These are phyloP conservation scores for Pachyrhizus erosus DNA, from an alignment of 306 rosid genomes.

Conservation along the genomic window DNA sequence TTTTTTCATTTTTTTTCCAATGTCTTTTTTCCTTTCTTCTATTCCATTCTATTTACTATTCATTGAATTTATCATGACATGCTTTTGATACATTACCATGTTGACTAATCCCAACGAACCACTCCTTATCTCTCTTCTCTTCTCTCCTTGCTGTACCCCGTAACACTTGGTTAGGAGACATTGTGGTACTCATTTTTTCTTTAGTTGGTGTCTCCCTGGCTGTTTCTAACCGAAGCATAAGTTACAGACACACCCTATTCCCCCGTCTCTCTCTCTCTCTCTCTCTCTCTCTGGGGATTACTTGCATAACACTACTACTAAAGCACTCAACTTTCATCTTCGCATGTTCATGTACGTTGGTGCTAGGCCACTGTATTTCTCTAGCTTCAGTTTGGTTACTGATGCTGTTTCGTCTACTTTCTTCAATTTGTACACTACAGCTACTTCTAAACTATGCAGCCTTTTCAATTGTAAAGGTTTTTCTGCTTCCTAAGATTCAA, in stretches of 20 bases:
- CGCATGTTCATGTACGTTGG: constrained; percentile 40
- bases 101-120: constrained; percentile 89
- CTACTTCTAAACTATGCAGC: constrained; percentile 40
- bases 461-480: constrained; percentile 30
- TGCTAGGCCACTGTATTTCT: constrained; percentile 28
- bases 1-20: neutral
- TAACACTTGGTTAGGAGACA: constrained; percentile 51
- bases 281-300: constrained; percentile 46
- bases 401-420: constrained; percentile 44
- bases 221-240: constrained; percentile 45
- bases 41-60: constrained; percentile 40
- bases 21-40: constrained; percentile 1
- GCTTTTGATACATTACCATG: constrained; percentile 79
- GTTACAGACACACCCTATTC: constrained; percentile 26
- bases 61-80: constrained; percentile 62
- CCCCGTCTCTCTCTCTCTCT: constrained; percentile 36
- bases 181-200: constrained; percentile 42
- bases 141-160: constrained; percentile 39
- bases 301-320: constrained; percentile 54
- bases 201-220: constrained; percentile 51
- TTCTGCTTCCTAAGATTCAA: constrained; percentile 42
- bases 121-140: constrained; percentile 49
- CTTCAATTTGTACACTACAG: constrained; percentile 37
- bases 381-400: constrained; percentile 41
- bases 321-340: constrained; percentile 37